Conservation (phyloP, 257 asterid species). For the Lycium barbarum region DNA sequence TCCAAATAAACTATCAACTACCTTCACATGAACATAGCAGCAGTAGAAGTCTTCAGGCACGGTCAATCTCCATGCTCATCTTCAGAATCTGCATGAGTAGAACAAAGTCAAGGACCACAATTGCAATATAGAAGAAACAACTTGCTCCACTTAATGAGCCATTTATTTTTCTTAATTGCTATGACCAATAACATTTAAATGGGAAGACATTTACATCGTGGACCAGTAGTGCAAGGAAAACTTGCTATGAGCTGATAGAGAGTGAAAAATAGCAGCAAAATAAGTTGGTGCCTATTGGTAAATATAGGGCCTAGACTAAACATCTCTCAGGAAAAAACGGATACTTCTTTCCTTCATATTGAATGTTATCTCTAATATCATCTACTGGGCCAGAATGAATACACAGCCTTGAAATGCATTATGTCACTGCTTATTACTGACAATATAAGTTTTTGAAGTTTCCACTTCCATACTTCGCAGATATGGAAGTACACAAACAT, state of each 20-base stretch:
- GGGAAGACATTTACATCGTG: neutral
- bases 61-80: conserved; percentile 56
- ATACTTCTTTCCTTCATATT: conserved; percentile 14
- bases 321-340: neutral
- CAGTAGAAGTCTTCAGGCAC: neutral
- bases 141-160: neutral
- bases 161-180: neutral
- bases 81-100: conserved; percentile 63
- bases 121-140: conserved; percentile 8
- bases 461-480: neutral
- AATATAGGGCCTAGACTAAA: conserved; percentile 5
- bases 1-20: conserved; percentile 21
- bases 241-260: neutral
- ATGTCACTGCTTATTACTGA: neutral
- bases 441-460: neutral
- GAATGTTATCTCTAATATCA: neutral
- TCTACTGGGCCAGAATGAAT: neutral
- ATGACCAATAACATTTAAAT: neutral
- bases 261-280: neutral
- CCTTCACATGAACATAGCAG: conserved; percentile 16
- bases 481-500: neutral
- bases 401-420: neutral
- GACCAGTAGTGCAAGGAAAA: neutral
- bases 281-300: neutral
- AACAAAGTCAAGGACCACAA: neutral